phyloP scores from a whole-genome alignment of 2,329 filamentous ascomycete genomes.

The Exophiala sp. region DNA sequence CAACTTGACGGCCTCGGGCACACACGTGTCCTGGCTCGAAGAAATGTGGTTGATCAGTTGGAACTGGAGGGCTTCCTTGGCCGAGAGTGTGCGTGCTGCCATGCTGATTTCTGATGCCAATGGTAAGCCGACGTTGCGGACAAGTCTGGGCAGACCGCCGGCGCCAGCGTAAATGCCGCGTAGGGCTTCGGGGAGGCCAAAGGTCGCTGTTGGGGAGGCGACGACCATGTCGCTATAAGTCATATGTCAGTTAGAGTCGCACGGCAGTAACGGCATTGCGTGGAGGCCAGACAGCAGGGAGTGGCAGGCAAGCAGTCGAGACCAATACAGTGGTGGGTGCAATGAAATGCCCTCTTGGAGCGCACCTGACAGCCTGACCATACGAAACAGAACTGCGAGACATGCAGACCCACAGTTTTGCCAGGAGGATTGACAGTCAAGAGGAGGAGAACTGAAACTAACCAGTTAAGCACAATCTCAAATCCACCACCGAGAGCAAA shows the following conservation, averaged over 20 bases:
- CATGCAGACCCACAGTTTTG: background rate
- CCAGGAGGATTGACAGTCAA: background rate
- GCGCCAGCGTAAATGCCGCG: slow-evolving; percentile 69
- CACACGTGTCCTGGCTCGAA: slow-evolving; percentile 26
- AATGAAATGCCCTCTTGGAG: no score
- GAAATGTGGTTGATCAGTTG: slow-evolving; percentile 57
- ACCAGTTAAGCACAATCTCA: slow-evolving; percentile 55
- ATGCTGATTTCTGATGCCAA: slow-evolving; percentile 70
- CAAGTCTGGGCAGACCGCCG: slow-evolving; percentile 65
- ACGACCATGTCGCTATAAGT: slow-evolving; percentile 59
- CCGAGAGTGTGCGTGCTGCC: slow-evolving; percentile 58
- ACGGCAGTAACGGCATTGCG: no score
- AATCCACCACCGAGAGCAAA: slow-evolving; percentile 71
- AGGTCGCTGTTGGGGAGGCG: slow-evolving; percentile 54
- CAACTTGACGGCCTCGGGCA: slow-evolving; percentile 36
- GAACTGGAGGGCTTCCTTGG: slow-evolving; percentile 61
- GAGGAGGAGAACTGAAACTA: slow-evolving; percentile 6
- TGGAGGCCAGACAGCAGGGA: no score
- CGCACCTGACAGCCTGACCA: no score
- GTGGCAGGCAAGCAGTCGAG: background rate
- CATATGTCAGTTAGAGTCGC: background rate
- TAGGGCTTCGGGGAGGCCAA: slow-evolving; percentile 68
- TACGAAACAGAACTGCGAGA: background rate
- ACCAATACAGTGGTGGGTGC: background rate
- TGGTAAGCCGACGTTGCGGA: slow-evolving; percentile 63